Evolutionary conservation across 2,329 filamentous ascomycete genomes (phyloP).

Genomic region (Epichloe sylvatica): DNA sequence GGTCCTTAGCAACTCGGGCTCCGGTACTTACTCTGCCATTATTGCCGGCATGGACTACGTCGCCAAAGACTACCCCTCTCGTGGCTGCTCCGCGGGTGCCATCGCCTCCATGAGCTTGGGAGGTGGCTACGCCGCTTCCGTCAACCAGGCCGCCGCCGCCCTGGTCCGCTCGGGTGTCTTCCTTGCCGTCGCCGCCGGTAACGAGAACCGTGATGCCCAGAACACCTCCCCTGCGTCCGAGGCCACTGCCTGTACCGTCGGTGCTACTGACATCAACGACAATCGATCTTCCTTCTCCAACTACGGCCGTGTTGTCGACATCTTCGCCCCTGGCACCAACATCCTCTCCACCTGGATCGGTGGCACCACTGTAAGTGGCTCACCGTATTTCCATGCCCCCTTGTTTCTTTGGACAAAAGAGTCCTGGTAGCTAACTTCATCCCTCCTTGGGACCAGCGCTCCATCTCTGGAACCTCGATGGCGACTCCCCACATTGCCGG

Average conservation of each 20-base stretch:
- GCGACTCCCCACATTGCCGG: slow-evolving; percentile 29
- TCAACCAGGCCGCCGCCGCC: slow-evolving; percentile 37
- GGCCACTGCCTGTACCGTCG: slow-evolving; percentile 37
- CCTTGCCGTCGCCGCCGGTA: slow-evolving; percentile 43
- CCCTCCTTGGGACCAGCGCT: slow-evolving; percentile 6
- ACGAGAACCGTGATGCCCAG: slow-evolving; percentile 29
- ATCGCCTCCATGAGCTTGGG: slow-evolving; percentile 47
- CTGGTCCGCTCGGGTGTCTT: slow-evolving; percentile 34
- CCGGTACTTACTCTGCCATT: slow-evolving; percentile 24
- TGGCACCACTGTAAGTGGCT: slow-evolving; percentile 16
- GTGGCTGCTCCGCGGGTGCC: slow-evolving; percentile 28
- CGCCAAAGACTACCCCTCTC: slow-evolving; percentile 11
- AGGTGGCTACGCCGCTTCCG: slow-evolving; percentile 27
- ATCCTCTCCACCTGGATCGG: slow-evolving; percentile 36
- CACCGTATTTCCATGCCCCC: background rate
- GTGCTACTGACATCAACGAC: slow-evolving; percentile 29
- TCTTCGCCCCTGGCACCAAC: slow-evolving; percentile 35
- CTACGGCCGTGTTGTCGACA: slow-evolving; percentile 34
- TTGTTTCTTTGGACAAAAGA: background rate
- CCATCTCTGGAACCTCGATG: slow-evolving; percentile 34
- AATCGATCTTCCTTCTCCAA: slow-evolving; percentile 35
- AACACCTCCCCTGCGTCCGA: slow-evolving; percentile 35
- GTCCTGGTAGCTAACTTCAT: background rate
- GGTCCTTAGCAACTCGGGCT: slow-evolving; percentile 25
- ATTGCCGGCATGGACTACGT: slow-evolving; percentile 33